Conservation (phyloP, 352 stramenopile genomes). For the Pythium phragmiticola region DNA sequence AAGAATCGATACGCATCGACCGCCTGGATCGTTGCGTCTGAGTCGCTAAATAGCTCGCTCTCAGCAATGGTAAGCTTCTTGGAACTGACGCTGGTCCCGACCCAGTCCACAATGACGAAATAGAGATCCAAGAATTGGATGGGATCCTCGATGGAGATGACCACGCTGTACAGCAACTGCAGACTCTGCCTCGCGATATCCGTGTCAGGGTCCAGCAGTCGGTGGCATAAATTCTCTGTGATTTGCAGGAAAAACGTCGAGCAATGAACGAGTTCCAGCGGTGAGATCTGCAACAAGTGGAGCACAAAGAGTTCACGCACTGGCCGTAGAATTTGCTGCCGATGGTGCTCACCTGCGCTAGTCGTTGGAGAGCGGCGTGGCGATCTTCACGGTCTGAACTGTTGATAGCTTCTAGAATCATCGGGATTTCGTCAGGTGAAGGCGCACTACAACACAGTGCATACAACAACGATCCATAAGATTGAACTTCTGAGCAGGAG, state of each 20-base stretch:
- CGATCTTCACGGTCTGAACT: conserved; percentile 19
- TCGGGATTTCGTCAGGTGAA: conserved; percentile 41
- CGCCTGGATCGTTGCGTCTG: conserved; percentile 4
- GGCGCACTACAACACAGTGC: conserved; percentile 28
- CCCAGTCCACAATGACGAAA: conserved; percentile 44
- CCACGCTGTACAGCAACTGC: conserved; percentile 38
- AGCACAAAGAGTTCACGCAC: neutral
- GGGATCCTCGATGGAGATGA: conserved; percentile 47
- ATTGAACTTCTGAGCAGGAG: neutral
- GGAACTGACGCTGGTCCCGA: conserved; percentile 28
- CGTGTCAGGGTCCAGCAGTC: conserved; percentile 35
- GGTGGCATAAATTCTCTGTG: conserved; percentile 29
- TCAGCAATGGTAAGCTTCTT: conserved; percentile 34
- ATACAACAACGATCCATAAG: neutral
- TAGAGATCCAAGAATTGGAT: conserved; percentile 52
- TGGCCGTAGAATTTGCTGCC: neutral
- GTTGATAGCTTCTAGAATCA: conserved; percentile 30
- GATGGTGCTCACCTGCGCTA: conserved; percentile 33
- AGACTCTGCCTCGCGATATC: conserved; percentile 24
- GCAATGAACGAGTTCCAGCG: conserved; percentile 55
- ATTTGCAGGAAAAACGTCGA: conserved; percentile 33
- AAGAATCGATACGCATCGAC: conserved; percentile 51
- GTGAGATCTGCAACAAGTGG: conserved; percentile 35
- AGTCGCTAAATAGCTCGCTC: conserved; percentile 16
- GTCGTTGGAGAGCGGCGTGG: conserved; percentile 27